phyloP scores from a whole-genome alignment of 73 alveolate genomes.

The Paramecium sonneborni region DNA sequence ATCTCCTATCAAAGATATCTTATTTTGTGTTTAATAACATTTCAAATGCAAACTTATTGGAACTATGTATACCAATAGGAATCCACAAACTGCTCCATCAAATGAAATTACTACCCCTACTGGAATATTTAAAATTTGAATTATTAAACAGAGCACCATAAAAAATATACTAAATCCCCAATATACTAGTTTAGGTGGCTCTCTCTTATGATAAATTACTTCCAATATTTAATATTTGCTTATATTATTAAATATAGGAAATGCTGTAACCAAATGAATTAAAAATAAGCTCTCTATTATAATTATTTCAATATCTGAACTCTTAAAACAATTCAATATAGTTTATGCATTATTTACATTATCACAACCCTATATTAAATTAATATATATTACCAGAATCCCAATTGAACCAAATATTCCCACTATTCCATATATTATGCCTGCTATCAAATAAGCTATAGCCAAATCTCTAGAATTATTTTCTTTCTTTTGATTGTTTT shows the following conservation, averaged over 20 bases:
- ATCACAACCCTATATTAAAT: background rate
- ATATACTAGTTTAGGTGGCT: background rate
- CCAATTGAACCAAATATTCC: slow-evolving; percentile 62
- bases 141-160: background rate
- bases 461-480: slow-evolving; percentile 59
- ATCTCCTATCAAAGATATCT: background rate
- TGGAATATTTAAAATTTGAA: background rate
- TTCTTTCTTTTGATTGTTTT: slow-evolving; percentile 52
- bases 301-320: slow-evolving; percentile 9
- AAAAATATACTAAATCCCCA: slow-evolving; percentile 50
- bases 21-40: background rate
- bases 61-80: background rate
- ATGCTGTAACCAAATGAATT: slow-evolving; percentile 62
- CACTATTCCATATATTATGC: slow-evolving; percentile 53
- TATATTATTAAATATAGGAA: slow-evolving; percentile 49
- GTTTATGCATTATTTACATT: slow-evolving; percentile 11
- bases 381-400: background rate
- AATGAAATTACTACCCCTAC: slow-evolving; percentile 30
- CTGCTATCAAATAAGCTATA: slow-evolving; percentile 49
- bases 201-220: background rate
- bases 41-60: slow-evolving; percentile 5
- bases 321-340: background rate
- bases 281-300: slow-evolving; percentile 44
- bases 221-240: slow-evolving; percentile 39
- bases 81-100: slow-evolving; percentile 63